phyloP scores from a whole-genome alignment of 805 yeast species.

The Schwanniomyces polymorphus region DNA sequence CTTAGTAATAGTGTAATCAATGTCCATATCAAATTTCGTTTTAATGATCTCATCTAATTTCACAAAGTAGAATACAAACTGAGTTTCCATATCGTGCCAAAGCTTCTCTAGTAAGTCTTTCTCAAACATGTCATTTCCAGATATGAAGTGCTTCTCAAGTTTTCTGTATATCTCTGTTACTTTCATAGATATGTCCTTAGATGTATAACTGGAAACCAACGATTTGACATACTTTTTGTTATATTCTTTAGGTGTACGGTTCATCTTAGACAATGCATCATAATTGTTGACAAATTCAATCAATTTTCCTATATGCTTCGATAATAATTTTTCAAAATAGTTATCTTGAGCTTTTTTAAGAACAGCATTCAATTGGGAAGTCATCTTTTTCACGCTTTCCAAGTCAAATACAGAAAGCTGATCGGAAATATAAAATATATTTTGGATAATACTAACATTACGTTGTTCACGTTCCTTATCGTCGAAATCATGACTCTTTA shows the following conservation, averaged over 20 bases:
- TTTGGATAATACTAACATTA: slow-evolving; percentile 41
- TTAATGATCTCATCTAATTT: slow-evolving; percentile 56
- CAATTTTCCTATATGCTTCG: slow-evolving; percentile 64
- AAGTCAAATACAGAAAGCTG: slow-evolving; percentile 27
- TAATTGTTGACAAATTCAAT: slow-evolving; percentile 64
- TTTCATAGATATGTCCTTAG: slow-evolving; percentile 54
- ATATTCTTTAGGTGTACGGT: slow-evolving; percentile 63
- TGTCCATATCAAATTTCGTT: slow-evolving; percentile 51
- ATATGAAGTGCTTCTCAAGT: slow-evolving; percentile 54
- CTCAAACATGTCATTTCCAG: slow-evolving; percentile 44
- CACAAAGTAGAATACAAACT: slow-evolving; percentile 55
- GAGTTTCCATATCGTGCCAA: slow-evolving; percentile 70
- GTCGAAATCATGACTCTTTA: slow-evolving; percentile 43
- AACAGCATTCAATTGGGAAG: slow-evolving; percentile 20
- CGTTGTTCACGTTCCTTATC: slow-evolving; percentile 43
- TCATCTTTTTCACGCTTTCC: slow-evolving; percentile 22
- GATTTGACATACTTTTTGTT: slow-evolving; percentile 58
- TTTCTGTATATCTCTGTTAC: slow-evolving; percentile 56
- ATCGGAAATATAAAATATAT: slow-evolving; percentile 34
- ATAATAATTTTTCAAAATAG: slow-evolving; percentile 33
- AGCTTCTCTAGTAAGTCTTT: slow-evolving; percentile 57
- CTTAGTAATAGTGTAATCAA: slow-evolving; percentile 50
- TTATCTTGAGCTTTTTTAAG: slow-evolving; percentile 27
- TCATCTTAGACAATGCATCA: slow-evolving; percentile 48
- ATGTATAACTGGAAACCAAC: slow-evolving; percentile 56